Evolutionary conservation across 768 basidiomycete genomes (phyloP).

Genomic region (Ramaria rubella): DNA sequence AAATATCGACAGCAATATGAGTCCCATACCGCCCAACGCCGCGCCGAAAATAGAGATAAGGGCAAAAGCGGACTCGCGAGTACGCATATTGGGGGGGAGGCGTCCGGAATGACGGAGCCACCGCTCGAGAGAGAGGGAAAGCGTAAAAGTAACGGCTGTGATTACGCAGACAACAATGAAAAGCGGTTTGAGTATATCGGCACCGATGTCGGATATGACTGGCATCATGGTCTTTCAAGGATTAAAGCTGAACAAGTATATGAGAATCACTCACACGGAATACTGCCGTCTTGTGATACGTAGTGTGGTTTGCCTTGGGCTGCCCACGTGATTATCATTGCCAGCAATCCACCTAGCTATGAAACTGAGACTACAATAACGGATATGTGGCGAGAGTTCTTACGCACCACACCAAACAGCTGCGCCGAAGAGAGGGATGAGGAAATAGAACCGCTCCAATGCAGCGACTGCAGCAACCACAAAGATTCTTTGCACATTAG

Average conservation of each 20-base stretch:
- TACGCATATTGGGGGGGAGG: slow-evolving; percentile 53
- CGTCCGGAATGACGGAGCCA: slow-evolving; percentile 62
- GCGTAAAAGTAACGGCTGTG: slow-evolving; percentile 55
- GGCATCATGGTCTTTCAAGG: background rate
- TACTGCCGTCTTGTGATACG: slow-evolving; percentile 18
- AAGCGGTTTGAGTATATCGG: slow-evolving; percentile 64
- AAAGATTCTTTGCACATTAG: too few relatives aligned
- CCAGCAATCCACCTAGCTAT: slow-evolving; percentile 49
- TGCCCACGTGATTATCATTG: slow-evolving; percentile 69
- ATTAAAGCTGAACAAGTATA: background rate
- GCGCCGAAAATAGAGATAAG: slow-evolving; percentile 53
- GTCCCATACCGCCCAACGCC: slow-evolving; percentile 54
- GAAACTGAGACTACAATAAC: too few relatives aligned
- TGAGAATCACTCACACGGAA: slow-evolving; percentile 24
- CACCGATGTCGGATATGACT: slow-evolving; percentile 78
- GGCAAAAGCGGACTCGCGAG: slow-evolving; percentile 47
- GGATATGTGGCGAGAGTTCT: too few relatives aligned
- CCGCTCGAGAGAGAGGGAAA: slow-evolving; percentile 54
- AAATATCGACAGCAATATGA: slow-evolving; percentile 64
- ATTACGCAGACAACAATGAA: slow-evolving; percentile 61
- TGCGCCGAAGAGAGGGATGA: too few relatives aligned
- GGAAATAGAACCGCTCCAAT: too few relatives aligned
- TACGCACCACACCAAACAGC: too few relatives aligned
- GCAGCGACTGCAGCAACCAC: too few relatives aligned
- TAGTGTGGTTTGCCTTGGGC: slow-evolving; percentile 59